Base-by-base conservation (phyloP, 1,284 basidiomycete genomes). In the Athelia psychrophila region DNA sequence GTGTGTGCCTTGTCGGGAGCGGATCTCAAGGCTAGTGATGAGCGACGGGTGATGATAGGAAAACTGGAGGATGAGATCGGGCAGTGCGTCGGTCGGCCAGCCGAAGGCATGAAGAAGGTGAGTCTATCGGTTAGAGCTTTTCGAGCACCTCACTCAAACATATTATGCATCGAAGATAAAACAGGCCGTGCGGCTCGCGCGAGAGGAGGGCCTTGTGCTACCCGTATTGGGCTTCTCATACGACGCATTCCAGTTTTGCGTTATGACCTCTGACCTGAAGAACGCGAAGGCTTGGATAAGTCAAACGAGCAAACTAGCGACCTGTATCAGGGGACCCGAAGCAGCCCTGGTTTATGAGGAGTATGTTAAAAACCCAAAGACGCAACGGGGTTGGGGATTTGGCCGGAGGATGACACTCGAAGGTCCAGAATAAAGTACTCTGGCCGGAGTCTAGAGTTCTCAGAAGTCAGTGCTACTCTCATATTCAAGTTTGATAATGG, bases 231-330 rank as follows among this genome's bases (percentile, higher is more conserved):
- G 58, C 2, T 64, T 60, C 51, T 61, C 55, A 50, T 64, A 64
- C 42, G 63, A 64, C 45, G 62, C 53, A 19, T 64, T 61, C 35
- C 63, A 64, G 36, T 61, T 64, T 45, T 64, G 60, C 40, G 56
- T 59, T 36, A 25, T 60, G 49, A 60, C 61, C 47, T 18, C 0
- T 16, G 13, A 66, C 36, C 51, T 57, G n/a, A 30, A 47, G n/a
- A 59, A 63, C 30, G 64, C 64, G 3, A 64, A 63, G 47, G 55
- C 54, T 6, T 66, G 64, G 64, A 60, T 60, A n/a, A 53, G 48
- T 15, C 53, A 59, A 42, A 59, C 64, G 6, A 61, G 57, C 55
- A 59, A 65, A 42, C 57, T 57, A n/a, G 60, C 19, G 8, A 9
- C 20, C 4, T 19, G 19, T 24, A 23, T 27, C 15, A 8, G 23